These are phyloP conservation scores for Catharanthus roseus DNA, from an alignment of 257 asterid genomes.

Conservation along the genomic window DNA sequence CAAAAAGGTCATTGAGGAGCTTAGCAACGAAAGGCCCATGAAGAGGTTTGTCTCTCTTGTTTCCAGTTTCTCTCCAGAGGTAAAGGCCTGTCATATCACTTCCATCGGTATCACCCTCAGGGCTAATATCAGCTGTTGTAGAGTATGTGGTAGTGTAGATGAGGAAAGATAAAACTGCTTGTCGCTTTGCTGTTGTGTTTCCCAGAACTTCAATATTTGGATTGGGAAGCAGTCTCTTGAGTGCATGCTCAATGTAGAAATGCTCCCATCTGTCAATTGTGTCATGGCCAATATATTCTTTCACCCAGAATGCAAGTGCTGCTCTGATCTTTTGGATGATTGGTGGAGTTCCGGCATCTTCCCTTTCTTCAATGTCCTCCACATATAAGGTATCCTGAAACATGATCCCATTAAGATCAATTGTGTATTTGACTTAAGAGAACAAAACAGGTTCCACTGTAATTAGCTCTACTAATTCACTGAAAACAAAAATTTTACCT, in stretches of 20 bases:
- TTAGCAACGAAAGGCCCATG: slow-evolving; percentile 67
- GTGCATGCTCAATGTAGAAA: slow-evolving; percentile 32
- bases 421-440: no score
- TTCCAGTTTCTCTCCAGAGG: slow-evolving; percentile 28
- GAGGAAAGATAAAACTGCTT: slow-evolving; percentile 57
- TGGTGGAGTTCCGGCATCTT: slow-evolving; percentile 84
- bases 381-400: slow-evolving; percentile 53
- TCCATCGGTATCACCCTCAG: neutral
- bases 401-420: no score
- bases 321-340: slow-evolving; percentile 66
- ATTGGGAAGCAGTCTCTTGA: slow-evolving; percentile 37
- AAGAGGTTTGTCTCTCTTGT: slow-evolving; percentile 37
- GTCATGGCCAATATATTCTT: slow-evolving; percentile 46
- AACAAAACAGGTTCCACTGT: no score
- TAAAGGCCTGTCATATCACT: slow-evolving; percentile 4
- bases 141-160: slow-evolving; percentile 30
- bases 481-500: slow-evolving; percentile 31
- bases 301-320: slow-evolving; percentile 56
- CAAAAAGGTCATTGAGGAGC: slow-evolving; percentile 63
- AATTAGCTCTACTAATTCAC: no score
- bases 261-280: slow-evolving; percentile 40
- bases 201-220: slow-evolving; percentile 43
- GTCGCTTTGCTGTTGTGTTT: slow-evolving; percentile 36
- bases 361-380: slow-evolving; percentile 59
- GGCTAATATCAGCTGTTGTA: slow-evolving; percentile 10